Evolutionary conservation across 768 basidiomycete genomes (phyloP), one percentile per base, ranked within the genome.

Genomic region (Auriscalpium microsporum): DNA sequence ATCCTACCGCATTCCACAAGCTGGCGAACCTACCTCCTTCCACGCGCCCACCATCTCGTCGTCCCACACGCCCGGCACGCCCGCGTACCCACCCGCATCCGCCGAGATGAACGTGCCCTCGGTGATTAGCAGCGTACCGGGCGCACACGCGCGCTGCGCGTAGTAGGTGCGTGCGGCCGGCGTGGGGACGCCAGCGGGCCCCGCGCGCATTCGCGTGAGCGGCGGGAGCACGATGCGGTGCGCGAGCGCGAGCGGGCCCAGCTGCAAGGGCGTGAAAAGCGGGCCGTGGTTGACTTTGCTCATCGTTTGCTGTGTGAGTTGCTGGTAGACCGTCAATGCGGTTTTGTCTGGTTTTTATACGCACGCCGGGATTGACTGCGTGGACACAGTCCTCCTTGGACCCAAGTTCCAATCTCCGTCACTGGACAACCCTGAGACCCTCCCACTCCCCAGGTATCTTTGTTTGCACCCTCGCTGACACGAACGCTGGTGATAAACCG

Each of bases 221-320:
- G 64, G 64, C 14, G 64, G 61, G n/a, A 64, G 48, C 17, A 55
- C 56, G 28, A 65, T 46, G n/a, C 64, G 61, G 46, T 65, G 64
- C 17, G 21, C 33, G n/a, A 65, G 63, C 14, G 38, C 46, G 21
- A 63, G 49, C 16, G 23, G 42, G 28, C 62, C 59, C 14, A 65
- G 52, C 13, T 35, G 38, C 21, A 63, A 33, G 17, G 64, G 63
- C 14, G 40, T 53, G 50, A 62, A 62, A 54, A 64, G 55, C 40
- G 28, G n/a, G 11, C 6, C 3, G 42, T 2, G 28, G 28, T 28
- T 4, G 7, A 7, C 5, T 28, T 28, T 4, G 28, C 28, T 28
- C 28, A 28, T 28, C 7, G 28, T 28, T 21, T 21, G 21, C 21
- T 21, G 21, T 21, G 21, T 21, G 21, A 21, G 21, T 21, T 28